A percentile compares a stretch with the other conserved stretches of the same genome.
These are phyloP conservation scores for Venturia effusa DNA, from an alignment of 2,329 filamentous ascomycete species.

Conservation along the genomic window DNA sequence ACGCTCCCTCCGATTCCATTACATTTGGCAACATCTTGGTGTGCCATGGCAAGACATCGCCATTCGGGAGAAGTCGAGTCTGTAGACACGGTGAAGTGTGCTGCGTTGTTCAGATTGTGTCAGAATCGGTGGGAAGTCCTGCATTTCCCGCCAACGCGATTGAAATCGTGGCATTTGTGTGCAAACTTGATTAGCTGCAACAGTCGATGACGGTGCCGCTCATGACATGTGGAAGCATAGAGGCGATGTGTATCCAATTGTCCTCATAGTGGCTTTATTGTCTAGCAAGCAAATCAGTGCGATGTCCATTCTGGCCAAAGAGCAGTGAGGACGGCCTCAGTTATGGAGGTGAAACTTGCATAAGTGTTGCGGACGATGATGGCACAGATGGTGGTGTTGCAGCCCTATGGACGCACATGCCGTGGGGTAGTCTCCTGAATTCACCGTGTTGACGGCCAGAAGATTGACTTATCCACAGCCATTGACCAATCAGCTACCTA, in stretches of 20 bases:
- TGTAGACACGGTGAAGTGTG: slow-evolving; percentile 4
- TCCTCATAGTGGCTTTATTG: not conserved
- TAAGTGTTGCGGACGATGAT: not conserved
- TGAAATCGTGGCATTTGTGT: not conserved
- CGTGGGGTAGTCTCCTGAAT: not conserved
- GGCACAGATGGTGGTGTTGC: not conserved
- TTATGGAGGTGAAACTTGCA: not conserved
- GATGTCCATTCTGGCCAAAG: not conserved
- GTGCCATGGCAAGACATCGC: slow-evolving; percentile 48
- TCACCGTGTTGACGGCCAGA: not conserved
- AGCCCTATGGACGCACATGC: not conserved
- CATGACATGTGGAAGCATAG: not conserved
- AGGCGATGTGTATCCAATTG: not conserved
- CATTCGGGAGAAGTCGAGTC: slow-evolving; percentile 21
- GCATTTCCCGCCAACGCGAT: not conserved
- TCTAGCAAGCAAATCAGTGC: not conserved
- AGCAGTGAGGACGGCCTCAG: not conserved
- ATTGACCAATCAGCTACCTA: not conserved
- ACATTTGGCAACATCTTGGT: slow-evolving; percentile 56
- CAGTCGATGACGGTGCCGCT: not conserved
- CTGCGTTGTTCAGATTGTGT: not conserved
- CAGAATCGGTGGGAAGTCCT: not conserved
- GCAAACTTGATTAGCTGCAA: not conserved
- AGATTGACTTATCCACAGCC: not conserved
- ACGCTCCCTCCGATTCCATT: slow-evolving; percentile 44